Percentiles rank a stretch among this genome's conserved stretches.
Evolutionary conservation across 176 grass and related monocot species (phyloP).

Genomic region (Eleusine indica): DNA sequence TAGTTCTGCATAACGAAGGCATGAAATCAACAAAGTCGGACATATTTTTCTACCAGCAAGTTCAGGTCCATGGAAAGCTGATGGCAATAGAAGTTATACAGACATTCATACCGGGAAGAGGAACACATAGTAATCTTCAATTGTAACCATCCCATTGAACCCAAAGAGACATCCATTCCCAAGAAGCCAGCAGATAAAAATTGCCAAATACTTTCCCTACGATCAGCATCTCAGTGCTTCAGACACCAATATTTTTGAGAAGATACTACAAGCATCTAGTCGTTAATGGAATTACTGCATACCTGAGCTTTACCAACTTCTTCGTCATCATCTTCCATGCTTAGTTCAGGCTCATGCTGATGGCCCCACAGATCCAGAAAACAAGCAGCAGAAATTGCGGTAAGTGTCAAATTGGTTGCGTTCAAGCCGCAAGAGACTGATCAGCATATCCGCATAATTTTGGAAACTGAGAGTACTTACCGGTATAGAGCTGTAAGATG

Average conservation of each 20-base stretch:
- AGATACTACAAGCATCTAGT: neutral
- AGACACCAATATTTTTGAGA: neutral
- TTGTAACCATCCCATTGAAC: constrained; percentile 74
- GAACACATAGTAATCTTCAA: constrained; percentile 74
- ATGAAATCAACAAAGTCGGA: neutral
- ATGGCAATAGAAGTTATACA: too few relatives aligned
- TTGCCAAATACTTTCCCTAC: constrained; percentile 48
- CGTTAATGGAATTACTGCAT: neutral
- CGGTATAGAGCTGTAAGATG: constrained; percentile 16
- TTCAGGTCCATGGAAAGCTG: too few relatives aligned
- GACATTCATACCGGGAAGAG: constrained; percentile 61
- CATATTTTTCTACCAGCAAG: too few relatives aligned
- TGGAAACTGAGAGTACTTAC: neutral
- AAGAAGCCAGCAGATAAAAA: constrained; percentile 70
- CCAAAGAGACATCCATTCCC: constrained; percentile 80
- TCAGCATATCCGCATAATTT: neutral
- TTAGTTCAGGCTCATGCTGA: constrained; percentile 22
- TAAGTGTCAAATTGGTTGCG: neutral
- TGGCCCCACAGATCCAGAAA: constrained; percentile 11
- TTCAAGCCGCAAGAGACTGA: neutral
- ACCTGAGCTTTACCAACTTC: neutral
- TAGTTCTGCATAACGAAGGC: constrained; percentile 48
- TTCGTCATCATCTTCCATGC: constrained; percentile 3
- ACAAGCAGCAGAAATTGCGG: neutral
- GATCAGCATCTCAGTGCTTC: neutral